Conservation (phyloP, 192 early-diverging fungal species). For the Linnemannia hyalina region DNA sequence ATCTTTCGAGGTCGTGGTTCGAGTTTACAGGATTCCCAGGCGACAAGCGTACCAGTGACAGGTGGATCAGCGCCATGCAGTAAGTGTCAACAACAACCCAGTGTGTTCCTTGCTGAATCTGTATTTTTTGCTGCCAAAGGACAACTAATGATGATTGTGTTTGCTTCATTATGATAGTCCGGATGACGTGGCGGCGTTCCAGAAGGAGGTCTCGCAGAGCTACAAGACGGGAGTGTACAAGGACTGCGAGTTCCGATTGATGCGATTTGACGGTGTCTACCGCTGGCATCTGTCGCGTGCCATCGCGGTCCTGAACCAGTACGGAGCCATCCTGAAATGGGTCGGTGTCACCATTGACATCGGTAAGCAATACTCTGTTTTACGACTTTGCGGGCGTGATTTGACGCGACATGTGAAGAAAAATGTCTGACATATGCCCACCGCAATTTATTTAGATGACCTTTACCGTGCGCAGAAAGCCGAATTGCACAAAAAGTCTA, state of each 20-base stretch:
- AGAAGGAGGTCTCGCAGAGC: constrained; percentile 54
- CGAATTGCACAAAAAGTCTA: constrained; percentile 59
- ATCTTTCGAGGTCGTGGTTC: constrained; percentile 54
- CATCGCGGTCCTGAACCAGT: constrained; percentile 43
- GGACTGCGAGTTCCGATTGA: constrained; percentile 55
- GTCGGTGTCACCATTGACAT: constrained; percentile 53
- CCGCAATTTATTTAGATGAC: constrained; percentile 26
- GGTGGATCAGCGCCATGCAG: constrained; percentile 56
- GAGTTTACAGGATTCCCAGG: constrained; percentile 48
- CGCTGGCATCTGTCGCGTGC: constrained; percentile 53
- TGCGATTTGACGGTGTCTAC: constrained; percentile 52
- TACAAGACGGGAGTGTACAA: constrained; percentile 56
- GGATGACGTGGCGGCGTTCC: constrained; percentile 47
- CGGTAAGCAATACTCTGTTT: constrained; percentile 20
- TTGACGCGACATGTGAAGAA: not conserved
- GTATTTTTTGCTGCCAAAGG: not conserved
- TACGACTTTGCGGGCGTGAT: not conserved
- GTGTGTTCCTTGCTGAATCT: not conserved
- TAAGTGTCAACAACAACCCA: constrained; percentile 11
- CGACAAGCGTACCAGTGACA: constrained; percentile 45
- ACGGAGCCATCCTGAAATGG: constrained; percentile 48
- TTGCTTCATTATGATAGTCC: constrained; percentile 28
- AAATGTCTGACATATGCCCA: not conserved
- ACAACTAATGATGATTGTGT: not conserved
- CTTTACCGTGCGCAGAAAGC: constrained; percentile 58